Evolutionary conservation across 2,329 filamentous ascomycete species (phyloP).

Genomic region (Chalaropsis thielavioides): DNA sequence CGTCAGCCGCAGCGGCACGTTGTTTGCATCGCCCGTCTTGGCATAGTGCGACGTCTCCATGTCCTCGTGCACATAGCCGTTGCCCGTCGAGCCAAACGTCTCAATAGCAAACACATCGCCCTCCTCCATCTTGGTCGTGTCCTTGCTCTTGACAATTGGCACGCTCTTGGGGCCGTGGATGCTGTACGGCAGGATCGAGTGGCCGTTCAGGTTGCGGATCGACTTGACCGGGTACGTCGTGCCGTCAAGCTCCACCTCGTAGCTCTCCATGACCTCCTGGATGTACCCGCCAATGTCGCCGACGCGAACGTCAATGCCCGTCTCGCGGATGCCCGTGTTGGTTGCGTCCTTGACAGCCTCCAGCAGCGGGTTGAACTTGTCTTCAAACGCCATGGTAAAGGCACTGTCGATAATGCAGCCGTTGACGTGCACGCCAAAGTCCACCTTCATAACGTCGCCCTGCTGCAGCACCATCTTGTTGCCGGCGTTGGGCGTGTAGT

Average conservation of each 20-base stretch:
- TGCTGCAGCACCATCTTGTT: slow-evolving; percentile 61
- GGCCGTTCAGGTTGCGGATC: slow-evolving; percentile 59
- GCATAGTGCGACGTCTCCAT: slow-evolving; percentile 75
- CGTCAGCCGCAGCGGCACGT: slow-evolving; percentile 42
- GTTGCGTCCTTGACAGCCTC: slow-evolving; percentile 61
- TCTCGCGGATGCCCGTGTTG: slow-evolving; percentile 71
- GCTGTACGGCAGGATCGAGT: slow-evolving; percentile 60
- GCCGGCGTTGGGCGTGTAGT: slow-evolving; percentile 66
- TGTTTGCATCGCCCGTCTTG: slow-evolving; percentile 50
- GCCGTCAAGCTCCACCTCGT: slow-evolving; percentile 57
- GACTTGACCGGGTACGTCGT: slow-evolving; percentile 54
- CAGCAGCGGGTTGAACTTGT: slow-evolving; percentile 59
- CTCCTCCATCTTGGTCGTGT: slow-evolving; percentile 75
- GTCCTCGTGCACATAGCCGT: slow-evolving; percentile 61
- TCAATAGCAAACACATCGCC: slow-evolving; percentile 72
- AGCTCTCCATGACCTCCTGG: slow-evolving; percentile 65
- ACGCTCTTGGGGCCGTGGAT: slow-evolving; percentile 72
- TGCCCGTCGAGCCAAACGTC: slow-evolving; percentile 69
- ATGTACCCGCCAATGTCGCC: slow-evolving; percentile 56
- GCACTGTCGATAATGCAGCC: slow-evolving; percentile 70
- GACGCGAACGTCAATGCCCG: slow-evolving; percentile 65
- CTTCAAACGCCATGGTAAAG: slow-evolving; percentile 65
- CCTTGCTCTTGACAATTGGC: slow-evolving; percentile 61
- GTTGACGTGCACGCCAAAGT: slow-evolving; percentile 69
- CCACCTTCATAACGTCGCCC: slow-evolving; percentile 68